These are phyloP conservation scores for Somion occarium DNA, from an alignment of 1,284 basidiomycete genomes.

Conservation along the genomic window DNA sequence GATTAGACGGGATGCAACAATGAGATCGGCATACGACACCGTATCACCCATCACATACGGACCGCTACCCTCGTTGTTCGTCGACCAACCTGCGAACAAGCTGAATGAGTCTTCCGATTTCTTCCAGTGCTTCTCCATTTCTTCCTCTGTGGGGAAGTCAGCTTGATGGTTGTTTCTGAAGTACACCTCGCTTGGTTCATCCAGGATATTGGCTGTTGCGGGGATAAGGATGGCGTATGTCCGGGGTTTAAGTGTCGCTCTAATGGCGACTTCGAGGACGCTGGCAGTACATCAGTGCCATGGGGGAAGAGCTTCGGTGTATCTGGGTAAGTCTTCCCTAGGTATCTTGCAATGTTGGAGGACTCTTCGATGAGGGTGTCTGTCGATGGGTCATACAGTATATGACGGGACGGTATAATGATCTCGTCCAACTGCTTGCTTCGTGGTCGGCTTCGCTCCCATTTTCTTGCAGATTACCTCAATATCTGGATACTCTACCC, in stretches of 20 bases:
- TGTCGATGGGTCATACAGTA: constrained; percentile 24
- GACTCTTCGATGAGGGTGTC: constrained; percentile 28
- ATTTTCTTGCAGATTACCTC: constrained; percentile 23
- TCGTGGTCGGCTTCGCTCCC: constrained; percentile 22
- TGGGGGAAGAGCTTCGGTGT: constrained; percentile 22
- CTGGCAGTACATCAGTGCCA: constrained; percentile 10
- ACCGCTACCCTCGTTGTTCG: constrained; percentile 3
- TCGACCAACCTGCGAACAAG: background rate
- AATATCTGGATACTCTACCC: constrained; percentile 35
- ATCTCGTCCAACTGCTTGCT: constrained; percentile 17
- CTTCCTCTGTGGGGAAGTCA: constrained; percentile 13
- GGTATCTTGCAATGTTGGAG: constrained; percentile 26
- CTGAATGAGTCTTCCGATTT: background rate
- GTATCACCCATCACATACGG: constrained; percentile 11
- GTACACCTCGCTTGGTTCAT: constrained; percentile 10
- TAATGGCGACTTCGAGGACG: constrained; percentile 14
- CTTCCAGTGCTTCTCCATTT: constrained; percentile 1
- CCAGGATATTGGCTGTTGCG: constrained; percentile 5
- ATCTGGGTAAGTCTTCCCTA: constrained; percentile 30
- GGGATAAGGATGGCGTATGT: constrained; percentile 5
- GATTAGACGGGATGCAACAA: constrained; percentile 9
- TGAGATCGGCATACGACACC: constrained; percentile 13
- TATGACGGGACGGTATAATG: constrained; percentile 33
- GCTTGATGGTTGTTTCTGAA: constrained; percentile 10
- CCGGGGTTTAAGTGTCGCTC: background rate